Conservation (phyloP, 768 basidiomycete genomes). For the Pisolithus sp. region DNA sequence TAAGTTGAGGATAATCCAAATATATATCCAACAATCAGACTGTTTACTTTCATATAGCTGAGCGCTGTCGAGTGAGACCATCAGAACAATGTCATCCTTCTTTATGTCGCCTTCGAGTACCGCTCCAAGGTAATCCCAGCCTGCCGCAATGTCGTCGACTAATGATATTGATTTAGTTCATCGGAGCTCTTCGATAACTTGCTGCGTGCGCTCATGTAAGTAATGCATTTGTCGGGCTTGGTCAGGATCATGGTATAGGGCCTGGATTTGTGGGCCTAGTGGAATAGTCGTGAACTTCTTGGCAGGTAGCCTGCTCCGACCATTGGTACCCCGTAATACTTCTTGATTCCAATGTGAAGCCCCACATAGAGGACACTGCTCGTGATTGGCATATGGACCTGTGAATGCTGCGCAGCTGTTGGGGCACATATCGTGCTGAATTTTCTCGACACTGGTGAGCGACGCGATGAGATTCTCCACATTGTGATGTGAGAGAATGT, state of each 20-base stretch:
- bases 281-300: conserved; percentile 12
- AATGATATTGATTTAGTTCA: neutral
- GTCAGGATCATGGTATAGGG: conserved; percentile 21
- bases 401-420: too few relatives aligned
- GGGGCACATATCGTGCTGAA: too few relatives aligned
- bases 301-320: conserved; percentile 2
- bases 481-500: conserved; percentile 10
- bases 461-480: too few relatives aligned
- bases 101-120: conserved; percentile 1
- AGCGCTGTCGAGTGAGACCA: conserved; percentile 34
- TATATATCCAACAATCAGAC: conserved; percentile 28
- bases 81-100: conserved; percentile 23
- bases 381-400: too few relatives aligned
- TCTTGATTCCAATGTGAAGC: neutral
- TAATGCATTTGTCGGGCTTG: conserved; percentile 1
- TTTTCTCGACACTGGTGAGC: too few relatives aligned
- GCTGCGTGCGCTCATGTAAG: neutral
- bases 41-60: conserved; percentile 26
- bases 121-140: conserved; percentile 1
- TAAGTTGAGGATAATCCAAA: conserved; percentile 33
- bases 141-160: conserved; percentile 6
- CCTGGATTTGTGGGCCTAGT: conserved; percentile 26
- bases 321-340: neutral
- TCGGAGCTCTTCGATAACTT: conserved; percentile 3
- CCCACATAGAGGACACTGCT: too few relatives aligned